Conservation (phyloP, 768 basidiomycete genomes). For the Macrocybe gigantea region DNA sequence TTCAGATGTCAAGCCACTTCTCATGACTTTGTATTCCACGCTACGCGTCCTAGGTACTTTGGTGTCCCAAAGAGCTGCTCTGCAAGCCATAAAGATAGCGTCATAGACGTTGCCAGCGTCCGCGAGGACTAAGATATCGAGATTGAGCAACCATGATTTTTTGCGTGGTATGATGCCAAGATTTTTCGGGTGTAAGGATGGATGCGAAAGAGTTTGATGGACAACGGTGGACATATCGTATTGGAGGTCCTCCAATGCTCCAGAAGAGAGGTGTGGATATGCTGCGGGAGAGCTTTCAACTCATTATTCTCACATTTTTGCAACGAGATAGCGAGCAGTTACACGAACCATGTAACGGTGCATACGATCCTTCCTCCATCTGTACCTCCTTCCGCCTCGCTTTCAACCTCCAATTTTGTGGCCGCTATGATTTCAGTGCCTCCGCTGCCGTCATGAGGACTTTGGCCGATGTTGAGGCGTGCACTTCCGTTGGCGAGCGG, state of each 20-base stretch:
- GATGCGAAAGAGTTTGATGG: constrained; percentile 59
- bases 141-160: constrained; percentile 71
- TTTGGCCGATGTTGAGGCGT: constrained; percentile 61
- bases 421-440: constrained; percentile 80
- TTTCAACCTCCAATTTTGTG: constrained; percentile 74
- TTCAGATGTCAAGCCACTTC: constrained; percentile 1
- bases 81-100: constrained; percentile 71
- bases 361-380: constrained; percentile 62
- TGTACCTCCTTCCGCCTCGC: constrained; percentile 36
- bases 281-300: constrained; percentile 68
- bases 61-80: constrained; percentile 78
- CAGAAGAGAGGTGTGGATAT: constrained; percentile 61
- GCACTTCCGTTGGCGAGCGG: constrained; percentile 86
- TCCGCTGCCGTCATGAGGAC: constrained; percentile 45
- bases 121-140: constrained; percentile 70
- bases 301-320: constrained; percentile 6
- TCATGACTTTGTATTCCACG: constrained; percentile 59
- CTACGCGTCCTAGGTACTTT: constrained; percentile 69
- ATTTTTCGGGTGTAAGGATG: constrained; percentile 60
- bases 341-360: constrained; percentile 69
- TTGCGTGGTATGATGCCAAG: constrained; percentile 51
- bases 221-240: constrained; percentile 64
- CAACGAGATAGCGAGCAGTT: neutral
- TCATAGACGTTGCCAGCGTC: constrained; percentile 76
- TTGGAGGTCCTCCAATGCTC: constrained; percentile 70